Conservation (phyloP, 192 early-diverging fungal genomes). For the Gryganskiella cystojenkinii region DNA sequence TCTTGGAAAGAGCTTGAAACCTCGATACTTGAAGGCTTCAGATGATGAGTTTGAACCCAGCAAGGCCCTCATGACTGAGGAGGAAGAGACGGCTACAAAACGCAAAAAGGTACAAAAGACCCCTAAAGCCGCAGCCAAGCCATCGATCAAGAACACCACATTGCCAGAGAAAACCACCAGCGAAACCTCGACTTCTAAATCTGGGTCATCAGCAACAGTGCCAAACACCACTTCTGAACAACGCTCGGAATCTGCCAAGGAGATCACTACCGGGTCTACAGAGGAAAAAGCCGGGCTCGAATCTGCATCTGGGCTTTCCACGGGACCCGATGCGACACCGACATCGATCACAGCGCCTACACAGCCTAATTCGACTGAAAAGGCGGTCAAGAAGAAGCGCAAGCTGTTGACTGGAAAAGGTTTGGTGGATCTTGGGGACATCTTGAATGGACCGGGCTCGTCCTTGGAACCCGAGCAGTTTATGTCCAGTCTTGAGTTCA, state of each 20-base stretch:
- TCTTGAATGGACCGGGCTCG: slow-evolving; percentile 38
- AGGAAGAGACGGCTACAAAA: too few species aligned
- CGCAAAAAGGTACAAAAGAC: too few species aligned
- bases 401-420: slow-evolving; percentile 42
- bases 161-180: neutral
- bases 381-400: slow-evolving; percentile 46
- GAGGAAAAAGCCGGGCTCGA: too few species aligned
- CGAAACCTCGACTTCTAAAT: neutral
- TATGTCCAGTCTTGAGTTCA: slow-evolving; percentile 4
- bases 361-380: neutral
- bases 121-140: too few species aligned
- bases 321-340: neutral
- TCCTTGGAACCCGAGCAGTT: too few species aligned
- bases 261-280: too few species aligned
- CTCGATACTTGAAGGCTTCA: neutral
- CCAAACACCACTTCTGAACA: neutral
- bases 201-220: neutral
- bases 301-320: too few species aligned
- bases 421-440: slow-evolving; percentile 37
- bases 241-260: neutral
- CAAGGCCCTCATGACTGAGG: neutral
- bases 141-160: neutral
- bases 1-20: neutral
- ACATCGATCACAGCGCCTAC: slow-evolving; percentile 2
- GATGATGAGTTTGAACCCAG: slow-evolving; percentile 30